phyloP scores from a whole-genome alignment of 805 yeast species.

The Sugiyamaella americana region DNA sequence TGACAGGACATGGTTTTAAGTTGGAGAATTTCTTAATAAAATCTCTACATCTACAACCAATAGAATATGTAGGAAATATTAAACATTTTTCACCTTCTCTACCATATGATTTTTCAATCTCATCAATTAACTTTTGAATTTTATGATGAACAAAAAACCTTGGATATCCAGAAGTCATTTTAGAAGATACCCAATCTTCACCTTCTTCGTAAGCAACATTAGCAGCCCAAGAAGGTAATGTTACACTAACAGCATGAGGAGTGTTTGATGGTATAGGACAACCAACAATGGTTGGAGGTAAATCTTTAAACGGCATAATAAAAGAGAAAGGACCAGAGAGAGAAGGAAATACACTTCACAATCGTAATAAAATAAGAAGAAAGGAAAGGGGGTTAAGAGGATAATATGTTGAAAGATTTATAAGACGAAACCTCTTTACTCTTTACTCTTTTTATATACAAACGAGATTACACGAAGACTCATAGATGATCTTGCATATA shows the following conservation, averaged over 20 bases:
- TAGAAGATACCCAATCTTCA: constrained; percentile 65
- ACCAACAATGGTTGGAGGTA: constrained; percentile 50
- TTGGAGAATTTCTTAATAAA: constrained; percentile 44
- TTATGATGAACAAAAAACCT: constrained; percentile 34
- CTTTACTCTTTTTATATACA: too few species aligned
- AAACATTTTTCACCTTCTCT: constrained; percentile 70
- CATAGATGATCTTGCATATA: too few species aligned
- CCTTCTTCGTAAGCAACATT: constrained; percentile 92
- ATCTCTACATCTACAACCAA: constrained; percentile 80
- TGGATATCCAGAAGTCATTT: constrained; percentile 86
- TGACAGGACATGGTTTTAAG: constrained; percentile 33
- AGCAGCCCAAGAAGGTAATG: constrained; percentile 92
- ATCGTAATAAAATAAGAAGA: too few species aligned
- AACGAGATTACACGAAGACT: too few species aligned
- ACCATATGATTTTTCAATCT: constrained; percentile 59
- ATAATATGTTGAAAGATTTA: too few species aligned
- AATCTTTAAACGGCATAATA: constrained; percentile 14
- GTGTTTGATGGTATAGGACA: constrained; percentile 84
- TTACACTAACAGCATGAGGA: constrained; percentile 90
- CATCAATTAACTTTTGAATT: constrained; percentile 27
- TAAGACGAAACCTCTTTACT: too few species aligned
- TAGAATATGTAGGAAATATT: constrained; percentile 68
- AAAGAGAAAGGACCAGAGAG: background rate
- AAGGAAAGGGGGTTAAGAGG: too few species aligned
- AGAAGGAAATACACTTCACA: too few species aligned